phyloP scores from a whole-genome alignment of 2,329 filamentous ascomycete species.

The Passalora sequoiae region DNA sequence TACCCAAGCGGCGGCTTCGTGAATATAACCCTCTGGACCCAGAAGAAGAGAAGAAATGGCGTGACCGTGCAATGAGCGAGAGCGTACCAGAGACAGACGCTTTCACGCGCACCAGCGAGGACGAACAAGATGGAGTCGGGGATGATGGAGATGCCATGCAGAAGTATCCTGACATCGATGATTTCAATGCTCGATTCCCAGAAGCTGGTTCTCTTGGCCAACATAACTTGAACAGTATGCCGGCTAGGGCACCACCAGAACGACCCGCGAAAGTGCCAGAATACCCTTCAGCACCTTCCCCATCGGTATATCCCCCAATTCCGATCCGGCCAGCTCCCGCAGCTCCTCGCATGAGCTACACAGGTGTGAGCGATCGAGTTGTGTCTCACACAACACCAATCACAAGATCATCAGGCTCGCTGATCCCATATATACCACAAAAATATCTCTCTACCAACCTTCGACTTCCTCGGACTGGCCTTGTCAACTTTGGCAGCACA shows the following conservation, averaged over 20 bases:
- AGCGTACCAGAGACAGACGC: slow-evolving; percentile 41
- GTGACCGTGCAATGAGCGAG: slow-evolving; percentile 67
- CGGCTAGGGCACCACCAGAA: slow-evolving; percentile 33
- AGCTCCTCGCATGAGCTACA: slow-evolving; percentile 64
- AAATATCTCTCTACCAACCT: slow-evolving; percentile 40
- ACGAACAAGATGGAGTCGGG: slow-evolving; percentile 41
- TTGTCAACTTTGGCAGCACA: slow-evolving; percentile 74
- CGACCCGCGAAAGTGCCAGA: slow-evolving; percentile 25
- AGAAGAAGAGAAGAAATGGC: slow-evolving; percentile 77
- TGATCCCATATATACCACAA: slow-evolving; percentile 44
- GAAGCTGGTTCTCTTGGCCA: slow-evolving; percentile 58
- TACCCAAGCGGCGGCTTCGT: slow-evolving; percentile 53
- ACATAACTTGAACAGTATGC: slow-evolving; percentile 45
- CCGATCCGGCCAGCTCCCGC: slow-evolving; percentile 57
- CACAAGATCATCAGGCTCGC: slow-evolving; percentile 34
- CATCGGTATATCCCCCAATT: slow-evolving; percentile 39
- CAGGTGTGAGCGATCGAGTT: slow-evolving; percentile 63
- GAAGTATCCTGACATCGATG: slow-evolving; percentile 53
- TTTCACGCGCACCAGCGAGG: slow-evolving; percentile 37
- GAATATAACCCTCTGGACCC: slow-evolving; percentile 68
- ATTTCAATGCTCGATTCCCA: slow-evolving; percentile 78
- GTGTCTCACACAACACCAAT: slow-evolving; percentile 32
- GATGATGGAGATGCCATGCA: slow-evolving; percentile 15
- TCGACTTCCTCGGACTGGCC: slow-evolving; percentile 61
- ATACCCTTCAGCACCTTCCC: slow-evolving; percentile 31